A percentile compares a stretch with the other conserved stretches of the same genome.
These are phyloP conservation scores for Vitis riparia DNA, from an alignment of 164 flowering plant genomes.

Conservation along the genomic window DNA sequence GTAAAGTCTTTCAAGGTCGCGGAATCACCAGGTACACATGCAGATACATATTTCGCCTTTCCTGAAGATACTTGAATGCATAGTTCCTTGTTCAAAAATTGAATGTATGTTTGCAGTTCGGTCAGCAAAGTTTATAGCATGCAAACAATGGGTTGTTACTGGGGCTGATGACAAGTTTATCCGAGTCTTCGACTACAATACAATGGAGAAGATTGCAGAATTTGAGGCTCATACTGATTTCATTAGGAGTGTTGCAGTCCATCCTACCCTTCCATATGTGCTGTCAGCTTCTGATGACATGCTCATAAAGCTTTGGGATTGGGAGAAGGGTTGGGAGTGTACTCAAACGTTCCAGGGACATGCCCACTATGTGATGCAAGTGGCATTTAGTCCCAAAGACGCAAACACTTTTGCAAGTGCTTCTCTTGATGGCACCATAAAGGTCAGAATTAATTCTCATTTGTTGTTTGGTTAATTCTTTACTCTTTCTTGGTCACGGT, in stretches of 20 bases:
- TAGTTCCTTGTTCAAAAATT: no score
- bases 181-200: constrained; percentile 32
- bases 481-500: no score
- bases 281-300: constrained; percentile 46
- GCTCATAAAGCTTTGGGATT: constrained; percentile 49
- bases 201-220: constrained; percentile 29
- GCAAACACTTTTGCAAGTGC: no score
- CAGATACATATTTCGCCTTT: no score
- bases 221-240: constrained; percentile 34
- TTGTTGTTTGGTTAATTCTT: no score
- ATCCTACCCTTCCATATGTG: constrained; percentile 42
- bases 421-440: no score
- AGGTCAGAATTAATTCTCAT: no score
- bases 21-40: constrained; percentile 27
- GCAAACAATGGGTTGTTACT: constrained; percentile 38
- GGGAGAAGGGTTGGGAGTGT: constrained; percentile 50
- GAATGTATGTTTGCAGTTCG: constrained; percentile 21
- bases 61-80: no score
- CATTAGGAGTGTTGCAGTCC: constrained; percentile 43
- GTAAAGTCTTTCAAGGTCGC: constrained; percentile 30
- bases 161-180: constrained; percentile 40
- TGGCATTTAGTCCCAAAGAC: constrained; percentile 22
- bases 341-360: constrained; percentile 35
- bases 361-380: background rate
- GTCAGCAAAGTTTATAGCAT: constrained; percentile 30